These are phyloP conservation scores for Suhomyces faveliae DNA, from an alignment of 805 yeast genomes.

Conservation along the genomic window DNA sequence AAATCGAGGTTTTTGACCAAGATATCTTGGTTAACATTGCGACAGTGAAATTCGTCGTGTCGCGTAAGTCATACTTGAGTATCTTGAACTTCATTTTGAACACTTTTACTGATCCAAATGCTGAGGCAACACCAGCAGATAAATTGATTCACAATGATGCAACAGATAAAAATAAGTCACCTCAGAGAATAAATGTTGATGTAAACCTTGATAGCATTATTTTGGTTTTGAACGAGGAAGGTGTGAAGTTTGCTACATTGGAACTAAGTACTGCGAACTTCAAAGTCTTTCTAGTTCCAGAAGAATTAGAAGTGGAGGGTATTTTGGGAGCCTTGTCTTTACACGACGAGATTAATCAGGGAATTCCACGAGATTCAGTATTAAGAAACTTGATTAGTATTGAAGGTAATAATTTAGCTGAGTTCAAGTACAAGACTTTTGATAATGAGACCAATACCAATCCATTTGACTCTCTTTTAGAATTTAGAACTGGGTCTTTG, in stretches of 20 bases:
- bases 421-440: conserved; percentile 78
- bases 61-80: conserved; percentile 76
- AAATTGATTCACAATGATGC: conserved; percentile 64
- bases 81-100: conserved; percentile 77
- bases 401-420: conserved; percentile 79
- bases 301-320: conserved; percentile 68
- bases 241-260: conserved; percentile 76
- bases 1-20: conserved; percentile 75
- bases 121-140: conserved; percentile 66
- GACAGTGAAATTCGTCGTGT: conserved; percentile 69
- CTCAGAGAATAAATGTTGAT: conserved; percentile 70
- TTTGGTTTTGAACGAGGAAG: conserved; percentile 77
- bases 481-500: conserved; percentile 72
- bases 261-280: conserved; percentile 72
- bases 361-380: conserved; percentile 56
- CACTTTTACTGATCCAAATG: conserved; percentile 84
- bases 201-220: conserved; percentile 72
- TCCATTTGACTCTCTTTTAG: conserved; percentile 55
- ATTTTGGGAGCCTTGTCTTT: conserved; percentile 76
- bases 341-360: conserved; percentile 71
- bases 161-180: conserved; percentile 56
- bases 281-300: conserved; percentile 66
- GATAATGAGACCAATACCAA: conserved; percentile 49
- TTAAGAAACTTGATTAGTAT: conserved; percentile 70
- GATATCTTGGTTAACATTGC: conserved; percentile 70